These are phyloP conservation scores for Blastobotrys apis DNA, from an alignment of 1,139 yeast genomes.

Conservation along the genomic window DNA sequence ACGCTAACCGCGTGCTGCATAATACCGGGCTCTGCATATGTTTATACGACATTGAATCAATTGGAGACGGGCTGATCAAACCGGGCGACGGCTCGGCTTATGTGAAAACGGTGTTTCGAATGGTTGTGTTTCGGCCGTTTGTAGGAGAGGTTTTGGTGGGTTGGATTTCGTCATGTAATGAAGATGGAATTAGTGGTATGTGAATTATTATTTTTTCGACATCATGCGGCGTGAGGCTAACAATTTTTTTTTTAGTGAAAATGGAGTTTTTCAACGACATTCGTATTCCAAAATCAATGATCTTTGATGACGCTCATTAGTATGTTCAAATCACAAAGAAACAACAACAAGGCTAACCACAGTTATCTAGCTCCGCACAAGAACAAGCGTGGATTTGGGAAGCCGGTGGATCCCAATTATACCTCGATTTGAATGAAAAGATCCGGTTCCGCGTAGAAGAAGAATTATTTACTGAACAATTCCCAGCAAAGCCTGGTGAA, in stretches of 20 bases:
- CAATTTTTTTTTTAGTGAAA: conserved; percentile 38
- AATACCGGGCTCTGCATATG: conserved; percentile 81
- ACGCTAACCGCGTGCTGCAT: conserved; percentile 71
- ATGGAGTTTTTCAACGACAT: conserved; percentile 90
- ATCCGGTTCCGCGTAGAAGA: conserved; percentile 87
- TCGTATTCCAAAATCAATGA: conserved; percentile 72
- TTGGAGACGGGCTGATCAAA: conserved; percentile 81
- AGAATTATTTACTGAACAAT: conserved; percentile 76
- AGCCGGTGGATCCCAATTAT: conserved; percentile 64
- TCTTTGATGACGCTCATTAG: conserved; percentile 72
- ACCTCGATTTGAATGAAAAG: conserved; percentile 83
- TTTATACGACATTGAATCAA: conserved; percentile 73
- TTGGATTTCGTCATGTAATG: conserved; percentile 83
- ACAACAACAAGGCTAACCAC: background rate
- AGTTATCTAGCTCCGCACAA: conserved; percentile 26
- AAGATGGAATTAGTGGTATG: conserved; percentile 72
- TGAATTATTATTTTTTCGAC: too few species aligned
- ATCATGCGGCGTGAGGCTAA: background rate
- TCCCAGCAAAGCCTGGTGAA: conserved; percentile 61
- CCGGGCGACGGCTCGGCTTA: conserved; percentile 97
- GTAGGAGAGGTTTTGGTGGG: conserved; percentile 93
- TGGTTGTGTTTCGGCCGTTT: conserved; percentile 86
- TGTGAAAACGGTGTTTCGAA: conserved; percentile 64
- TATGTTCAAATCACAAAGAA: conserved; percentile 10
- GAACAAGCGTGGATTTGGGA: conserved; percentile 97